Evolutionary conservation across 1,139 yeast species (phyloP).

Genomic region (Geotrichum histeridarum): DNA sequence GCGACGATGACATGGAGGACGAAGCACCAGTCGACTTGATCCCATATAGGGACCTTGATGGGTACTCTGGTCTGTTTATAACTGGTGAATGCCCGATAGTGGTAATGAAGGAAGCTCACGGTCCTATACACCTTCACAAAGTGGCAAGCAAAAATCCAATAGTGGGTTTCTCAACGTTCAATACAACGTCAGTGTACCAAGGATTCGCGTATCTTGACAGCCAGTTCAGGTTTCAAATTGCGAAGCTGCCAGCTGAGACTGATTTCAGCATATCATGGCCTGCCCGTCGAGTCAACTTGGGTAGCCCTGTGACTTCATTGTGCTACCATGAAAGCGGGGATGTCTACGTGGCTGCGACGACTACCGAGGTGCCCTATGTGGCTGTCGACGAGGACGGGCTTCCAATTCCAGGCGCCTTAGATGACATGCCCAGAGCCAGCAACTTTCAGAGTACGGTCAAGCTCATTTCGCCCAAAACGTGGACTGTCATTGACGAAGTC

Average conservation of each 20-base stretch:
- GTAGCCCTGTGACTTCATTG: slow-evolving; percentile 63
- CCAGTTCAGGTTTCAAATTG: slow-evolving; percentile 65
- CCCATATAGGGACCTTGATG: slow-evolving; percentile 19
- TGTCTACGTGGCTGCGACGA: slow-evolving; percentile 61
- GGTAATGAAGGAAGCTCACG: slow-evolving; percentile 57
- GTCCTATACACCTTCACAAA: slow-evolving; percentile 62
- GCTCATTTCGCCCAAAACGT: slow-evolving; percentile 65
- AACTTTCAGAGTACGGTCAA: slow-evolving; percentile 58
- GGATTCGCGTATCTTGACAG: slow-evolving; percentile 73
- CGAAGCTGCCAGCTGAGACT: slow-evolving; percentile 48
- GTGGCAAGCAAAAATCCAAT: slow-evolving; percentile 54
- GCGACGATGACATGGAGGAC: slow-evolving; percentile 64
- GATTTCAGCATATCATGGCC: slow-evolving; percentile 65
- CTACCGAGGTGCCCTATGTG: slow-evolving; percentile 54
- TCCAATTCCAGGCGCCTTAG: slow-evolving; percentile 55
- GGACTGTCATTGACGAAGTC: slow-evolving; percentile 71
- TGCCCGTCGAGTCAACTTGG: slow-evolving; percentile 46
- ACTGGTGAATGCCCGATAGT: slow-evolving; percentile 74
- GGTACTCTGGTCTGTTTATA: slow-evolving; percentile 35
- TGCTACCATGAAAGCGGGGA: slow-evolving; percentile 68
- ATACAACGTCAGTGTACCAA: slow-evolving; percentile 36
- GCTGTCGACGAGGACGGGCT: slow-evolving; percentile 74
- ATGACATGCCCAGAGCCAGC: slow-evolving; percentile 47
- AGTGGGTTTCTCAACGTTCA: slow-evolving; percentile 30
- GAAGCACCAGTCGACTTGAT: slow-evolving; percentile 31